Base-by-base conservation (phyloP, 2,329 filamentous ascomycete genomes). In the Colletotrichum sansevieriae region DNA sequence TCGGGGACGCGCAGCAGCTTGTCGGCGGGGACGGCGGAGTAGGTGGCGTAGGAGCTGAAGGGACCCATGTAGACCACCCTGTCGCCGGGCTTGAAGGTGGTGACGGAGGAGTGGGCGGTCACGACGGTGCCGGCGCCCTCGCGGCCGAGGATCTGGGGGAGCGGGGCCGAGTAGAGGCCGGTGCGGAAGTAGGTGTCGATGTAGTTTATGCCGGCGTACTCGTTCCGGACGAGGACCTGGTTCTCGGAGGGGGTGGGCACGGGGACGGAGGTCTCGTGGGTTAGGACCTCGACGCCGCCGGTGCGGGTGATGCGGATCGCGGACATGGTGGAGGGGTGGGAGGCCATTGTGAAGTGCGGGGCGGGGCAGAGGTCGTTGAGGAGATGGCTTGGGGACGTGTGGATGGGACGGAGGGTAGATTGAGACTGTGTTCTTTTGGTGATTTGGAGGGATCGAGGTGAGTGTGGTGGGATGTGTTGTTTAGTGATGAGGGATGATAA, bases 181-280 rank as follows among this genome's bases (percentile, higher is more conserved):
- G 87, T 89, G 77, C 95, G 93, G 87, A 95, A 97, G 82, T 97
- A 97, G 44, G 83, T 97, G 80, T 97, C 95, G 75, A 97, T 97
- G 81, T 88, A 97, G 81, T 97, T 97, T 70, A 97, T 83, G 68
- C 94, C 95, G 56, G 91, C 85, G 77, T 88, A 92, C 71, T 91
- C 88, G 79, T 97, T 97, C 80, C 91, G 92, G 67, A 97, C 88
- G 4, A 97, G 87, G 22, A 97, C 80, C 73, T 97, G 85, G 67
- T 89, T 90, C n/a, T 90, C 87, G 41, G 87, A 83, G 2, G 87
- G 87, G 57, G 84, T 81, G 0, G 94, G 93, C 1, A 97, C 88
- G 6, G 91, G 90, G 3, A 94, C 78, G 75, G 93, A 88, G 75
- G 87, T 91, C 75, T 86, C 91, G 79, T 91, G 89, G 75, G 94